Conservation (phyloP, 163 green algal genomes). For the Coccomyxa subellipsoidea region DNA sequence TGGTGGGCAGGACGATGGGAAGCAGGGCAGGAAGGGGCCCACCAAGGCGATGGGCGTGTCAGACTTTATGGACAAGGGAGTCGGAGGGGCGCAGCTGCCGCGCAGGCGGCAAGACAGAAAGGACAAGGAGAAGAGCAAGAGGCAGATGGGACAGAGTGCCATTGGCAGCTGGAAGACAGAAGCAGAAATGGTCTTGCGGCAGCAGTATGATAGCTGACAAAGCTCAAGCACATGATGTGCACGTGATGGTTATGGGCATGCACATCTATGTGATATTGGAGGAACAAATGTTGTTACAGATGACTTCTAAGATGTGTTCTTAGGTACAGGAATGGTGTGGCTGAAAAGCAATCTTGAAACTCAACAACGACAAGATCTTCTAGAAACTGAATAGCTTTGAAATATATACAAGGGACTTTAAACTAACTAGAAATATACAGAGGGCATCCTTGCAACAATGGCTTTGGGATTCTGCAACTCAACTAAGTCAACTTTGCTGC, state of each 20-base stretch:
- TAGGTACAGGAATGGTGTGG: no score
- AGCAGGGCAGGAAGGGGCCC: slow-evolving; percentile 17
- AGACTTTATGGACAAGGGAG: slow-evolving; percentile 62
- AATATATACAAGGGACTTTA: no score
- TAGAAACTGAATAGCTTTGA: no score
- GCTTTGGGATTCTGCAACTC: neutral
- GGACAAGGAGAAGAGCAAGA: slow-evolving; percentile 83
- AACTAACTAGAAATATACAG: no score
- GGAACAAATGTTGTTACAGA: no score
- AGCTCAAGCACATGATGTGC: neutral
- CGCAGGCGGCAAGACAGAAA: slow-evolving; percentile 69
- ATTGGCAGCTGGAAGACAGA: slow-evolving; percentile 78
- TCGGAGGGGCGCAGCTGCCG: slow-evolving; percentile 63
- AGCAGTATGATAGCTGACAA: slow-evolving; percentile 29
- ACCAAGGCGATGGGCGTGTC: slow-evolving; percentile 42
- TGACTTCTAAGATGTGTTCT: no score
- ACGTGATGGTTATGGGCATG: no score
- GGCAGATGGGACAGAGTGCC: slow-evolving; percentile 61
- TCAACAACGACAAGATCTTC: no score
- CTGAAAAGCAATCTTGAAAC: no score
- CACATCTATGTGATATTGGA: no score
- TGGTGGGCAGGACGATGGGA: neutral
- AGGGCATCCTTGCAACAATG: neutral
- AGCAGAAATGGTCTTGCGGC: slow-evolving; percentile 69
- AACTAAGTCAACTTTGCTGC: neutral